Percentiles rank a stretch among this genome's conserved stretches.
Conservation (phyloP, 768 basidiomycete species). For the Clitopilus passeckerianus region DNA sequence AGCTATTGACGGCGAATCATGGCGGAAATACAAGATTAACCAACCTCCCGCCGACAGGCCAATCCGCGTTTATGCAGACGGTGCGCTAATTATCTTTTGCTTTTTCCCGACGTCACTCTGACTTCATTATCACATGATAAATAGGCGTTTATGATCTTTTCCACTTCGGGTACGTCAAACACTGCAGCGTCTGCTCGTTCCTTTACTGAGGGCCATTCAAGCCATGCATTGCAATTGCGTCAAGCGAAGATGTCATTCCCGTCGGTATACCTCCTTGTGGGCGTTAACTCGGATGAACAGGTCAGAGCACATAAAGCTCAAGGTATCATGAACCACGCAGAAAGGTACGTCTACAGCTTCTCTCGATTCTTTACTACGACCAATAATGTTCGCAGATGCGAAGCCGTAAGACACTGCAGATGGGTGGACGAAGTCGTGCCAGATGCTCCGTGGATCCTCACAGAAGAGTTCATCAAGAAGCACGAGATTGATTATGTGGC, state of each 20-base stretch:
- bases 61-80: conserved; percentile 91
- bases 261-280: conserved; percentile 84
- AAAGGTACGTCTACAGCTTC: conserved; percentile 24
- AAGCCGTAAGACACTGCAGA: conserved; percentile 90
- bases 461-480: conserved; percentile 75
- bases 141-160: conserved; percentile 94
- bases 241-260: conserved; percentile 96
- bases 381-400: conserved; percentile 53
- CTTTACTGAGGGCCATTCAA: conserved; percentile 23
- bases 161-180: conserved; percentile 75
- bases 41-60: conserved; percentile 77
- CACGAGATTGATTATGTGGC: conserved; percentile 95
- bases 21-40: conserved; percentile 78
- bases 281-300: conserved; percentile 88
- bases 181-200: background rate
- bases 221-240: conserved; percentile 91
- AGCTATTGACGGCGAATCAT: conserved; percentile 68
- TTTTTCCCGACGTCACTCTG: conserved; percentile 22
- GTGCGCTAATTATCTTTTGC: conserved; percentile 32
- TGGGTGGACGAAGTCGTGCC: conserved; percentile 96
- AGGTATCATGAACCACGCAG: conserved; percentile 84
- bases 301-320: conserved; percentile 75
- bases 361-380: background rate
- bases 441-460: conserved; percentile 88
- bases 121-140: conserved; percentile 16